Evolutionary conservation across 495 filamentous ascomycete genomes (phyloP).

Genomic region (Aspergillus homomorphus): DNA sequence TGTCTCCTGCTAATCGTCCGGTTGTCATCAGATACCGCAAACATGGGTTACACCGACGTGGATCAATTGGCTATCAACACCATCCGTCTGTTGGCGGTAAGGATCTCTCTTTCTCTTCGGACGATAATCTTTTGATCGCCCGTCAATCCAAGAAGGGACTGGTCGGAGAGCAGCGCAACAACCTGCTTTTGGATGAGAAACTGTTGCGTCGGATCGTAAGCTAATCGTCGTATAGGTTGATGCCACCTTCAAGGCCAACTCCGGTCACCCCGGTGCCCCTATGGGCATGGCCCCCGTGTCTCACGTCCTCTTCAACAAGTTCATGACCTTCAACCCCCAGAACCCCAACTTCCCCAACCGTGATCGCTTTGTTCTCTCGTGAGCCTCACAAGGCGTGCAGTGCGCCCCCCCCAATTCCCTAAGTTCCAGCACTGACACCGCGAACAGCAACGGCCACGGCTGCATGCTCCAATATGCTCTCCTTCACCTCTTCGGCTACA

Average conservation of each 20-base stretch:
- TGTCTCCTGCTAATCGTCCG: conserved; percentile 10
- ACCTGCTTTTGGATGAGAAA: not conserved
- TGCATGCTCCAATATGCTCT: conserved; percentile 99
- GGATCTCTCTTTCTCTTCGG: conserved; percentile 14
- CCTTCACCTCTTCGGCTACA: conserved; percentile 94
- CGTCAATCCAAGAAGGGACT: conserved; percentile 4
- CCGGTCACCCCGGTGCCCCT: conserved; percentile 96
- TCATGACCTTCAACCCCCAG: conserved; percentile 99
- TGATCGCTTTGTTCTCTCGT: conserved; percentile 99
- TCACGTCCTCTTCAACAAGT: conserved; percentile 97
- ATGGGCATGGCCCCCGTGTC: conserved; percentile 99
- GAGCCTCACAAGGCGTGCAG: conserved; percentile 42
- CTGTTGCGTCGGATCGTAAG: conserved; percentile 7
- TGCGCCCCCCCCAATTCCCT: not conserved
- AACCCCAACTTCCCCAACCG: conserved; percentile 96
- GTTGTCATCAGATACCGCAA: conserved; percentile 45
- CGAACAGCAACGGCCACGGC: conserved; percentile 85
- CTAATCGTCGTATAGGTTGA: conserved; percentile 65
- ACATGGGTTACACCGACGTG: conserved; percentile 83
- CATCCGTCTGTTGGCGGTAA: conserved; percentile 91
- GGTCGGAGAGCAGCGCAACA: not conserved
- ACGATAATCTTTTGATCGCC: conserved; percentile 12
- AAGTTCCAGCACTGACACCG: not conserved
- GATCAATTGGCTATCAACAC: conserved; percentile 95
- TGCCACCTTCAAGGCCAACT: conserved; percentile 95